Percentiles rank a stretch among this genome's conserved stretches.
These are phyloP conservation scores for Sporothrix pseudoabietina DNA, from an alignment of 2,329 filamentous ascomycete genomes.

Conservation along the genomic window DNA sequence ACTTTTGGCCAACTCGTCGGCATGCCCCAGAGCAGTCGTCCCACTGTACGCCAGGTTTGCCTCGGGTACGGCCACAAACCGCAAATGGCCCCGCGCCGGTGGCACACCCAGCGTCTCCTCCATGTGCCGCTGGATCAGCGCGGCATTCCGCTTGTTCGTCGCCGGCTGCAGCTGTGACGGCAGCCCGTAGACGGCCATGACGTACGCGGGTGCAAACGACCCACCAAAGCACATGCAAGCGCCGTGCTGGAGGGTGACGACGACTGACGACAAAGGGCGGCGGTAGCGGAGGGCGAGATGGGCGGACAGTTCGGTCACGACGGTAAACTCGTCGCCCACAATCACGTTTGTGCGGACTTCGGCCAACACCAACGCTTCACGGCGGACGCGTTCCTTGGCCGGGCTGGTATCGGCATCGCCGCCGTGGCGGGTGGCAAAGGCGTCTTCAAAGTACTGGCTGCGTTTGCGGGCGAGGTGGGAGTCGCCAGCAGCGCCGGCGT, in stretches of 20 bases:
- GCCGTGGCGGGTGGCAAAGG: slow-evolving; percentile 42
- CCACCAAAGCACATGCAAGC: slow-evolving; percentile 74
- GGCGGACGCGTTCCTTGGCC: slow-evolving; percentile 51
- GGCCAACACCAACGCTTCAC: slow-evolving; percentile 61
- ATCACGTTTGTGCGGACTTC: slow-evolving; percentile 67
- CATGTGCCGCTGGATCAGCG: slow-evolving; percentile 75
- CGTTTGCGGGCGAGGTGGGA: slow-evolving; percentile 36
- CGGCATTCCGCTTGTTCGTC: slow-evolving; percentile 79
- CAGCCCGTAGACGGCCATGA: slow-evolving; percentile 72
- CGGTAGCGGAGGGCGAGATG: slow-evolving; percentile 75
- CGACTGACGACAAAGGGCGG: slow-evolving; percentile 70
- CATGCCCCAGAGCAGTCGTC: slow-evolving; percentile 67
- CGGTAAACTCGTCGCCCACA: slow-evolving; percentile 71
- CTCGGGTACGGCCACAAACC: slow-evolving; percentile 69
- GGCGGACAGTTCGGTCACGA: slow-evolving; percentile 73
- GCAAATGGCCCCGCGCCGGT: slow-evolving; percentile 68
- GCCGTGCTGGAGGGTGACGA: slow-evolving; percentile 75
- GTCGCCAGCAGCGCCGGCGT: neutral
- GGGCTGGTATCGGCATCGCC: slow-evolving; percentile 40
- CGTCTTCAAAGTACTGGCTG: slow-evolving; percentile 52
- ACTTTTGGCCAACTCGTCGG: slow-evolving; percentile 55
- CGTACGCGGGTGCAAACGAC: slow-evolving; percentile 77
- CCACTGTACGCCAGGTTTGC: slow-evolving; percentile 72
- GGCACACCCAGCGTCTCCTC: slow-evolving; percentile 68
- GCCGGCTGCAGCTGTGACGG: slow-evolving; percentile 68